phyloP scores from a whole-genome alignment of 2,329 filamentous ascomycete genomes.

The Aspergillus sp. region DNA sequence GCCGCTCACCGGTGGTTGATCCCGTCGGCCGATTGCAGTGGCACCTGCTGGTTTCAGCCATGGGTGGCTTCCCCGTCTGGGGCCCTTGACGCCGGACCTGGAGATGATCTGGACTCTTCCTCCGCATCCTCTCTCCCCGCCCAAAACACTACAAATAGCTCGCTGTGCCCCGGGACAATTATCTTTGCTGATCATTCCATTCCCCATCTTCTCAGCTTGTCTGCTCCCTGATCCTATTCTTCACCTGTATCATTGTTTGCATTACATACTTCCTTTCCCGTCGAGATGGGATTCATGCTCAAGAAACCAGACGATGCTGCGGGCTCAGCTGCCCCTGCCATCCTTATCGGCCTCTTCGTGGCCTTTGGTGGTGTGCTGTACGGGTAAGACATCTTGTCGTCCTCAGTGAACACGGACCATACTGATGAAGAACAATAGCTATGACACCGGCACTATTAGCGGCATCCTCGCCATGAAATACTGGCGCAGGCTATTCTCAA shows the following conservation, averaged over 20 bases:
- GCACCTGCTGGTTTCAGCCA: constrained; percentile 16
- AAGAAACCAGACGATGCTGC: constrained; percentile 52
- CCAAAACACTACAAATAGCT: constrained; percentile 16
- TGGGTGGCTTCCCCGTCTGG: constrained; percentile 7
- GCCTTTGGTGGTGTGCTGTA: constrained; percentile 64
- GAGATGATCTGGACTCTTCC: constrained; percentile 9
- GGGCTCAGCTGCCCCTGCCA: constrained; percentile 54
- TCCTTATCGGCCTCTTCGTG: constrained; percentile 62
- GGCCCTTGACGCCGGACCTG: constrained; percentile 12
- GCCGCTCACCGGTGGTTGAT: background rate
- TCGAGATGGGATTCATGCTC: constrained; percentile 48
- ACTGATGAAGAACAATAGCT: constrained; percentile 25
- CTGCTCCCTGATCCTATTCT: background rate
- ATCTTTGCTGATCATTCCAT: background rate
- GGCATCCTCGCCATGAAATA: constrained; percentile 57
- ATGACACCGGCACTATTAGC: constrained; percentile 61
- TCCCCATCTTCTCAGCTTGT: background rate
- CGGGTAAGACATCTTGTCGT: constrained; percentile 50
- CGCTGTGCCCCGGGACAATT: background rate
- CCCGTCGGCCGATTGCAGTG: constrained; percentile 6
- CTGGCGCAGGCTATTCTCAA: constrained; percentile 43
- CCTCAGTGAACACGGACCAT: background rate
- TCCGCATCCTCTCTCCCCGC: constrained; percentile 6
- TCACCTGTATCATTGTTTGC: background rate
- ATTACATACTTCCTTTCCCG: background rate